Evolutionary conservation across 2,329 filamentous ascomycete genomes (phyloP).

Genomic region (Fusarium chaquense): DNA sequence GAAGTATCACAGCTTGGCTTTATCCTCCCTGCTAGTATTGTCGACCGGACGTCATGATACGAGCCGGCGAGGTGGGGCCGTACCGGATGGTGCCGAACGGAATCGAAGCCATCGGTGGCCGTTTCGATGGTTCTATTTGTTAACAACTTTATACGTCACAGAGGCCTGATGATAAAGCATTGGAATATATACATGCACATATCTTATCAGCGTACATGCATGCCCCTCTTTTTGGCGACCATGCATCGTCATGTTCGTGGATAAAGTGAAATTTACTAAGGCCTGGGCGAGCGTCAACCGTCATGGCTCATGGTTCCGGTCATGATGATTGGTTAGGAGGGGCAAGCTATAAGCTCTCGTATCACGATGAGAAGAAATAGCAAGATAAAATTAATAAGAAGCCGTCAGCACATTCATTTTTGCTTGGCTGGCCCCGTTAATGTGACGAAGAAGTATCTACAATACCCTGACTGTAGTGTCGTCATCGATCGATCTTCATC

Average conservation of each 20-base stretch:
- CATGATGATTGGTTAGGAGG: constrained; percentile 15
- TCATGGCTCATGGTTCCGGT: constrained; percentile 9
- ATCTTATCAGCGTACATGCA: neutral
- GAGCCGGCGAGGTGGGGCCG: constrained; percentile 36
- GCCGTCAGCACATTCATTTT: constrained; percentile 6
- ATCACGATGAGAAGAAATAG: neutral
- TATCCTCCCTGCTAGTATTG: neutral
- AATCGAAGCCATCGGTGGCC: neutral
- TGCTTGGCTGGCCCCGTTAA: constrained; percentile 35
- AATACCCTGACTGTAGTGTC: constrained; percentile 32
- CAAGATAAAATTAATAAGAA: neutral
- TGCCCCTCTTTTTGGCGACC: constrained; percentile 11
- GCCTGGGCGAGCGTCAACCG: neutral
- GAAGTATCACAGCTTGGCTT: neutral
- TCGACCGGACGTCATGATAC: constrained; percentile 7
- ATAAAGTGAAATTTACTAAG: neutral
- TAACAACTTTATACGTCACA: constrained; percentile 19
- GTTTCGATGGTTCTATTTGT: constrained; percentile 3
- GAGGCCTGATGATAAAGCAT: constrained; percentile 2
- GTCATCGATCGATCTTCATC: constrained; percentile 46
- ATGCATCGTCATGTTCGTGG: constrained; percentile 19
- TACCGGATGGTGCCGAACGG: constrained; percentile 21
- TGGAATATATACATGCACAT: neutral
- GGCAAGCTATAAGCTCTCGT: constrained; percentile 1
- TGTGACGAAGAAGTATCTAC: constrained; percentile 35